These are phyloP conservation scores for Salix dunnii DNA, from an alignment of 345 rosid species.

Conservation along the genomic window DNA sequence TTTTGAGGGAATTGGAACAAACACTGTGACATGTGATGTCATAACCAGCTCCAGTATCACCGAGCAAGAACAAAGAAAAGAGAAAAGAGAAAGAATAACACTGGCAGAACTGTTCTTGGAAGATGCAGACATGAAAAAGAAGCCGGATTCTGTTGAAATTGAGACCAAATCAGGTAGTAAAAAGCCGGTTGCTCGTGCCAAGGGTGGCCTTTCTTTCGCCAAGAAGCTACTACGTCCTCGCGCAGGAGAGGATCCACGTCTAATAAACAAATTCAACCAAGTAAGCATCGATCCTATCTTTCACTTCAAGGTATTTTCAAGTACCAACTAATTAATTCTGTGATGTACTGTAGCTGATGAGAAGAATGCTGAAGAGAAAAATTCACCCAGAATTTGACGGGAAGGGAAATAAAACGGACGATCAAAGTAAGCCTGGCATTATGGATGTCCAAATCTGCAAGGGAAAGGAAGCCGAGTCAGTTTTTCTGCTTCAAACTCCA, in stretches of 20 bases:
- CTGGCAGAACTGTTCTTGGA: constrained; percentile 77
- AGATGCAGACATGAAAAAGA: constrained; percentile 42
- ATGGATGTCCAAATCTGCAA: constrained; percentile 12
- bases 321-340: background rate
- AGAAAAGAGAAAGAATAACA: constrained; percentile 54
- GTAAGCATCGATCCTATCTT: constrained; percentile 22
- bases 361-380: constrained; percentile 80
- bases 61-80: constrained; percentile 33
- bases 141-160: constrained; percentile 26
- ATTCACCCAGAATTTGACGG: constrained; percentile 75
- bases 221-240: constrained; percentile 59
- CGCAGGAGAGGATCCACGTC: constrained; percentile 52
- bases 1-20: constrained; percentile 11
- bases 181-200: constrained; percentile 28
- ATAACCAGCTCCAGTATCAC: constrained; percentile 10
- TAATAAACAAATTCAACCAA: constrained; percentile 56
- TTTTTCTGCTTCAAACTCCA: constrained; percentile 12
- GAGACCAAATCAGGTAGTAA: constrained; percentile 23
- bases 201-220: constrained; percentile 44
- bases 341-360: constrained; percentile 53
- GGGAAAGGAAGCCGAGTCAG: constrained; percentile 31
- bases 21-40: constrained; percentile 1
- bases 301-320: background rate
- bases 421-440: constrained; percentile 27
- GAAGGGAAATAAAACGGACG: constrained; percentile 29